Percentiles rank a stretch among this genome's conserved stretches.
phyloP scores from a whole-genome alignment of 2,329 filamentous ascomycete genomes.

The Paecilomyces sp. region DNA sequence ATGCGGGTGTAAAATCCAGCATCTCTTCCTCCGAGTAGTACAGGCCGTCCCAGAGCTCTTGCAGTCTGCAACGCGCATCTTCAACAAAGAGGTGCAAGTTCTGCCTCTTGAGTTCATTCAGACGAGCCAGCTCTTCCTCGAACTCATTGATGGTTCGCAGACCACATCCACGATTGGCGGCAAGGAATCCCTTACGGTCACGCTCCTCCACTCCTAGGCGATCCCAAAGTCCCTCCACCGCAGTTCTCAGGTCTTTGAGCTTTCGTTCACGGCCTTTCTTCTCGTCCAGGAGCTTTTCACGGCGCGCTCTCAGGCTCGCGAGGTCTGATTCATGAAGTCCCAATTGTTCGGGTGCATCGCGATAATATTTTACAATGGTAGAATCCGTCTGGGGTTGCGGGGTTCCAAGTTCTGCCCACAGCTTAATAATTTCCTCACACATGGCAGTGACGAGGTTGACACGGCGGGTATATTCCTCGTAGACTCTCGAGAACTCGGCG shows the following conservation, averaged over 20 bases:
- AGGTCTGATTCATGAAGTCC: constrained; percentile 87
- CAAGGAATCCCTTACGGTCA: constrained; percentile 79
- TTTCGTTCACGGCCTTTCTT: constrained; percentile 76
- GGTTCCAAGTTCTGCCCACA: constrained; percentile 93
- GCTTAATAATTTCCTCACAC: constrained; percentile 78
- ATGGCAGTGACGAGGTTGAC: constrained; percentile 66
- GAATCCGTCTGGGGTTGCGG: constrained; percentile 88
- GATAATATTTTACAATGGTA: constrained; percentile 79
- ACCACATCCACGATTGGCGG: constrained; percentile 82
- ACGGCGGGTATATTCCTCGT: constrained; percentile 89
- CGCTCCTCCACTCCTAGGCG: constrained; percentile 75
- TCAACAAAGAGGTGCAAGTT: constrained; percentile 95
- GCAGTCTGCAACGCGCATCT: constrained; percentile 80
- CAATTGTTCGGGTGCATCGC: constrained; percentile 86
- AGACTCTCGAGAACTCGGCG: constrained; percentile 85
- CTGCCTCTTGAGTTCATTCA: constrained; percentile 90
- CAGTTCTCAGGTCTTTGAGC: constrained; percentile 65
- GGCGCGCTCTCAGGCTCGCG: constrained; percentile 60
- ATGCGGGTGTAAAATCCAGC: constrained; percentile 94
- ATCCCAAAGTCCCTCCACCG: constrained; percentile 84
- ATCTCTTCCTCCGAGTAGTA: constrained; percentile 98
- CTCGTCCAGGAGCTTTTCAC: constrained; percentile 79
- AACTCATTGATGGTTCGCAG: constrained; percentile 91
- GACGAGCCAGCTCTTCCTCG: constrained; percentile 75
- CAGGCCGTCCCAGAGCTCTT: constrained; percentile 89